Evolutionary conservation across 2,329 filamentous ascomycete genomes (phyloP), one percentile per base, ranked within the genome.

Genomic region (Thermochaetoides dissita): DNA sequence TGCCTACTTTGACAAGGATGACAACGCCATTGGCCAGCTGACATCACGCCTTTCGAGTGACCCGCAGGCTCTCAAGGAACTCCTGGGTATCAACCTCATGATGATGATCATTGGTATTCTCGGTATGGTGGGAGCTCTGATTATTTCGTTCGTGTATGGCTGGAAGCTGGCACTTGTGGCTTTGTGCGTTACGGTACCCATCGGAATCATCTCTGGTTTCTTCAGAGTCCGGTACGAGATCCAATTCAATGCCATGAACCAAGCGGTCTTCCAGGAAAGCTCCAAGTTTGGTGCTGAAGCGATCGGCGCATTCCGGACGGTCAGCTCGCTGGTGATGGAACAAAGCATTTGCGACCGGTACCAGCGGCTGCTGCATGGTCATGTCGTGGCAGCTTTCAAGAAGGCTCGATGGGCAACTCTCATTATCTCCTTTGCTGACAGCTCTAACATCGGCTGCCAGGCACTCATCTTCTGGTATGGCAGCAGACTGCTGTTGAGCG

Each of bases 91-190:
- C 37, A 79, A 81, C 53, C 73, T 81, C 68, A 69, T 76, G 2
- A 67, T 83, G 49, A 69, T 75, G 2, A 67, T 67, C 45, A 72
- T 79, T 12, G 75, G 79, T 7, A 54, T 81, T 17, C 79, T 84
- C 55, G 80, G 74, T 38, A 59, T 88, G 3, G 52, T 75, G 7
- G 82, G 81, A 0, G 75, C 73, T 7, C 60, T 84, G 10, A 63
- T 70, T 36, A 80, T 88, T 40, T 69, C 79, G 1, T 86, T 84
- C 52, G 65, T 70, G 4, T 85, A 81, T 55, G 79, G 80, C 1
- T 88, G 84, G 84, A 88, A 86, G 56, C 66, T 89, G 7, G 75
- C 79, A 0, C 61, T 86, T 0, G 77, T 88, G 0, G 70, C 74
- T 0, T 63, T 77, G 7, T 81, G 76, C 50, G 74, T 81, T 7